Evolutionary conservation across 345 rosid genomes (phyloP), one percentile per base, ranked within the genome.

Genomic region (Fremontodendron californicum): DNA sequence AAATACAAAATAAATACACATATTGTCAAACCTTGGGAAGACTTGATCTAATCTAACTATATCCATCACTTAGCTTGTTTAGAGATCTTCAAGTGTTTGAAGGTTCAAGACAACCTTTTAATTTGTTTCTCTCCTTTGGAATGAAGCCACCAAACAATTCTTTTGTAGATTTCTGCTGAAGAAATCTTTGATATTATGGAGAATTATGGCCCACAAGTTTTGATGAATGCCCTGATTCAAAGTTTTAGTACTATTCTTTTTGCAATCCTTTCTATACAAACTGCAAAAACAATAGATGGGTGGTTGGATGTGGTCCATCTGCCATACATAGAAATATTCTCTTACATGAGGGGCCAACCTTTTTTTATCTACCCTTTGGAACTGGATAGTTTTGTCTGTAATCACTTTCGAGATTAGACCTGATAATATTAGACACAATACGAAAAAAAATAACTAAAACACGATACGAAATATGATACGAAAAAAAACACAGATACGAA

Each of bases 221-320:
- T 19, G 39, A 25, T 31, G 45, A 11, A 71, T 33, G 23, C 16
- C 61, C 27, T 29, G 43, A 10, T 51, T 52, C 42, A 48, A 46
- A 31, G 58, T 27, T 11, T 16, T n/a, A 29, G 9, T 1, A 6
- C 51, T 7, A 27, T 48, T 48, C 6, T 29, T 40, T 70, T 48
- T 18, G 4, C 33, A 51, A 35, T 16, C 60, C 12, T 49, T 43
- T 58, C 15, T 11, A 58, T 25, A 40, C 62, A 33, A 63, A 16
- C 40, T 33, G 43, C 43, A 63, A 63, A 60, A 63, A 63, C 45
- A 33, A 21, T 40, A 23, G 23, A 70, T 6, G 46, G 21, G 46
- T 54, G 29, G 21, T 25, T 13, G 27, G 27, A 35, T 68, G 81
- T 75, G 80, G 82, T 82, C 80, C 80, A 78, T 16, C 6, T 61